Evolutionary conservation across 2,329 filamentous ascomycete species (phyloP), one percentile per base, ranked within the genome.

Genomic region (Paraphaeosphaeria sporulosa): DNA sequence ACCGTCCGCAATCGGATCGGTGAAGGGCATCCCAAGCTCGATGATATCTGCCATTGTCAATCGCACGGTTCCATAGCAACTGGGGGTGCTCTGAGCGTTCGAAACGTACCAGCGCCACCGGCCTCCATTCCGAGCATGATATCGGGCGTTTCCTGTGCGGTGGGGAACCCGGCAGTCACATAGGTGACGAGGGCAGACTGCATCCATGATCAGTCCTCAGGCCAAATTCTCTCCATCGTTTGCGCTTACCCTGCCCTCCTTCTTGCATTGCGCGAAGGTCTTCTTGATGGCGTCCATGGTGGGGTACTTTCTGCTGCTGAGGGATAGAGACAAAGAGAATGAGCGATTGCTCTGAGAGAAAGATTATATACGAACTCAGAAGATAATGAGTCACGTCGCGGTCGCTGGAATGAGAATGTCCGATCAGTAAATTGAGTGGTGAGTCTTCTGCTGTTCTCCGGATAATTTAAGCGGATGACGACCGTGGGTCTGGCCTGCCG

Each of bases 1-100:
- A 30, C 95, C 95, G 80, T 99, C 95, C 69, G 94, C 95, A 79
- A 98, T 98, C 60, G 95, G 95, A 78, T 99, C 95, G 72, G 94
- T 97, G 82, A 99, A 99, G 55, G 95, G 95, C 58, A 97, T 89
- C 64, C 94, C 95, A 68, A 99, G 88, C 80, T 99, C 95, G 73
- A 99, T 96, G 62, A 99, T 84, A 79, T 99, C 95, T 93, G 69
- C 6, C 53, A 15, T 54, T 44, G 63, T 69, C 58, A 73, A 69
- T 70, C 60, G 56, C 36, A 47, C 47, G 25, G 27, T 49, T 46
- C 38, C 12, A 19, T 1, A 21, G 12, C 3, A 17, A 13, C 44
- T 19, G 2, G 13, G 4, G 5, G 49, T 17, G 9, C 9, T 42
- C 43, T 15, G 5, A 5, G 49, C 19, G 7, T 13, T 40, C 43